Conservation (phyloP, 2,329 filamentous ascomycete genomes). For the Phialemoniopsis sp. region DNA sequence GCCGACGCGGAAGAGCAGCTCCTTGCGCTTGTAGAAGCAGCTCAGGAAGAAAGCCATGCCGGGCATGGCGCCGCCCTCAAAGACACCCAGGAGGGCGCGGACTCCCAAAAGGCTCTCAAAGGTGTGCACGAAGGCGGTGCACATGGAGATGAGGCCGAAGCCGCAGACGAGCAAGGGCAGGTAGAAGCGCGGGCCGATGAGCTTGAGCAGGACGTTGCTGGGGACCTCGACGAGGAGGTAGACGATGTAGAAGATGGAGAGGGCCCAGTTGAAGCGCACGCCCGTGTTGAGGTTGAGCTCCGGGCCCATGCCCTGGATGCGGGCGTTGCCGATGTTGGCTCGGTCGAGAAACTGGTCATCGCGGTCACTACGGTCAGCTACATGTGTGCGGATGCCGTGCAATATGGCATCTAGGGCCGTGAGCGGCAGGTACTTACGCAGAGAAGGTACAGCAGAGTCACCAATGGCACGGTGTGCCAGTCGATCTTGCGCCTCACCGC, state of each 20-base stretch:
- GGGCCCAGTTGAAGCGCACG: conserved; percentile 52
- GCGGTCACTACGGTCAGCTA: too few relatives aligned
- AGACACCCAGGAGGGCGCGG: conserved; percentile 46
- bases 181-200: conserved; percentile 45
- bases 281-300: conserved; percentile 42
- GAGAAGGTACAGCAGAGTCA: conserved; percentile 48
- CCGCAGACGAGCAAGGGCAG: conserved; percentile 49
- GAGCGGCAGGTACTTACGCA: conserved; percentile 39
- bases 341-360: conserved; percentile 20
- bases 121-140: conserved; percentile 46
- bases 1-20: conserved; percentile 50
- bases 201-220: conserved; percentile 51
- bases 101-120: conserved; percentile 41
- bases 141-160: conserved; percentile 51
- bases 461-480: conserved; percentile 44
- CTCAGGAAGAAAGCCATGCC: conserved; percentile 53
- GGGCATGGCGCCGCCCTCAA: conserved; percentile 55
- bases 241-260: conserved; percentile 54
- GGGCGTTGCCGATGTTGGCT: conserved; percentile 48
- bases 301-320: conserved; percentile 46
- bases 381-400: too few relatives aligned
- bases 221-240: conserved; percentile 53
- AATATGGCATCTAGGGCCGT: too few relatives aligned
- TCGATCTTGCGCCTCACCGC: conserved; percentile 47
- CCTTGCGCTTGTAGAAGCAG: conserved; percentile 51